Base-by-base conservation (phyloP, 305 asterid genomes). In the Andrographis paniculata region DNA sequence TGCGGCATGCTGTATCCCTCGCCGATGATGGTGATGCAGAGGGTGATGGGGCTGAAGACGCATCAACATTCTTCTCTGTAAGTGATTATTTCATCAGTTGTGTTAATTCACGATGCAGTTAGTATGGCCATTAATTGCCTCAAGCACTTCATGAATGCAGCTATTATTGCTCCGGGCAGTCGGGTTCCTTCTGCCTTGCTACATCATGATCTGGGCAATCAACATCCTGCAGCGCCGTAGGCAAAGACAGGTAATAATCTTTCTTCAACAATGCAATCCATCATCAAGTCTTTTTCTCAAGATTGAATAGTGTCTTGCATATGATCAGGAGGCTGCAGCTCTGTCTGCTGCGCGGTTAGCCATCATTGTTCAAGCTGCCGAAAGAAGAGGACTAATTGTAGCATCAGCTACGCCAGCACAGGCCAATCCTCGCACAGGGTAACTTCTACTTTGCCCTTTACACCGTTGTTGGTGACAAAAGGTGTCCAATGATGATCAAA, bases 111-210 rank as follows among this genome's bases (percentile, higher is more conserved):
- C 22, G 9, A n/a, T 17, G 21, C 43, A 21, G 16, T 44, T 37
- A 23, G 6, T 33, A n/a, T 22, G 4, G 1, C 46, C 20, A 1
- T 40, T 16, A 38, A 38, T 39, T 40, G 1, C 42, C 27, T 28
- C 45, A 37, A 53, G 2, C 7, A 24, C 3, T 35, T 17, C 9
- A 14, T 49, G 13, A 6, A 52, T 67, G 69, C 89, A 88, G 97
- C 75, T 88, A 56, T 77, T 88, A 81, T 62, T 88, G 71, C 89
- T 88, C 54, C 82, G 97, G 46, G 83, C 75, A 10, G 84, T 80
- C 23, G 97, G 97, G 24, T 88, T 88, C 67, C 95, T 88, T 69
- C 66, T 88, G 72, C 95, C 97, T 19, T 88, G 93, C 73, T 88
- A 88, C 72, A 77, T 88, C 60, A 82, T 88, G 95, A 72, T 86